Conservation (phyloP, 2,329 filamentous ascomycete genomes). For the Cryphonectria parasitica region DNA sequence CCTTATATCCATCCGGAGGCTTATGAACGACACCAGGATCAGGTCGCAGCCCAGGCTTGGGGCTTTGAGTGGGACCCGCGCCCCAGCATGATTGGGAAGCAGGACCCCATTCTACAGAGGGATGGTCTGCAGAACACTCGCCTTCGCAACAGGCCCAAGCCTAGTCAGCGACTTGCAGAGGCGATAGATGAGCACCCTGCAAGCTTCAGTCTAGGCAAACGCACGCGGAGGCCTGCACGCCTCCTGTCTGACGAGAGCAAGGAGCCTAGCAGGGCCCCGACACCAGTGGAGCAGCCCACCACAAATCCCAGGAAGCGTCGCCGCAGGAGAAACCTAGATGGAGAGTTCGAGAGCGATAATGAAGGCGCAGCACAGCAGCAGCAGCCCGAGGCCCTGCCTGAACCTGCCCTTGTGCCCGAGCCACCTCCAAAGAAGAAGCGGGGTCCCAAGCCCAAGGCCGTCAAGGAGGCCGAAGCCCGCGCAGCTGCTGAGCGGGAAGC, state of each 20-base stretch:
- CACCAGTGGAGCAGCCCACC: slow-evolving; percentile 41
- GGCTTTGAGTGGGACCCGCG: slow-evolving; percentile 65
- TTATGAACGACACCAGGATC: slow-evolving; percentile 55
- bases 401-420: slow-evolving; percentile 26
- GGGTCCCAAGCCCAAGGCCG: slow-evolving; percentile 26
- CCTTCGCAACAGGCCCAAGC: slow-evolving; percentile 60
- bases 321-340: slow-evolving; percentile 26
- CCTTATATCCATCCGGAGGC: slow-evolving; percentile 51
- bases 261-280: slow-evolving; percentile 55
- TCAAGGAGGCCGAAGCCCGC: slow-evolving; percentile 26
- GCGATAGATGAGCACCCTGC: slow-evolving; percentile 45
- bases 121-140: slow-evolving; percentile 60
- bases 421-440: slow-evolving; percentile 24
- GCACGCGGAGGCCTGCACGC: slow-evolving; percentile 54
- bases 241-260: slow-evolving; percentile 56
- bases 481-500: slow-evolving; percentile 25
- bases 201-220: slow-evolving; percentile 53
- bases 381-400: slow-evolving; percentile 10
- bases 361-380: slow-evolving; percentile 2
- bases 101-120: slow-evolving; percentile 60
- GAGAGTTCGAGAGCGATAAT: slow-evolving; percentile 24
- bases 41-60: slow-evolving; percentile 62
- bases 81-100: slow-evolving; percentile 59
- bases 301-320: slow-evolving; percentile 23
- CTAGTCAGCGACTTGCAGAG: slow-evolving; percentile 63